Base-by-base conservation (phyloP, 768 basidiomycete species). In the Omphalotus guepiniiformis region DNA sequence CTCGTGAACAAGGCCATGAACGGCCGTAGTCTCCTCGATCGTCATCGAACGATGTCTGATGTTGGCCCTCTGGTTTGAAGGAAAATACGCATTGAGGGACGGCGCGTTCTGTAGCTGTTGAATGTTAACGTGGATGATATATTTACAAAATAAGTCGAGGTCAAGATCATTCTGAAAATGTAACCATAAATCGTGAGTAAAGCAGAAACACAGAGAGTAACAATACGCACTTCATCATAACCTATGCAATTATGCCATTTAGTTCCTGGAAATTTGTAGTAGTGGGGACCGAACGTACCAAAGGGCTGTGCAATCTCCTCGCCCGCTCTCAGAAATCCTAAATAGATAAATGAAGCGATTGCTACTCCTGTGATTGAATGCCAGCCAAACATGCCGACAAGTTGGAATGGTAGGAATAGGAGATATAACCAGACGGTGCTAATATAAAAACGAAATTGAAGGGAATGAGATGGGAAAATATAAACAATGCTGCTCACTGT, bases 381-480 rank as follows among this genome's bases (percentile, higher is more conserved):
- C 72, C 82, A 87, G 6, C 65, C 68, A 54, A 87, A 82, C 32
- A 74, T 72, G 32, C 67, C 66, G 43, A 83, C 75, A 8, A 87
- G 71, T 62, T 88, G 85, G 73, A 88, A 86, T 1, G 85, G 85
- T 1, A 89, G 69, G 61, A 85, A 81, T 68, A 88, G 83, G 2
- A 87, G 73, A 61, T 85, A 89, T 16, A 84, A 58, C 83, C 80
- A 85, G 22, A 84, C 79, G 37, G 80, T 83, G 58, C 81, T 75
- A n/a, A n/a, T n/a, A 34, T 28, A 12, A 38, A 13, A 50, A 26
- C 15, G 6, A n/a, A n/a, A 25, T 19, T 8, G 30, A 18, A 27
- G 27, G 3, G 49, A 43, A n/a, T 18, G n/a, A n/a, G n/a, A n/a
- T n/a, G n/a, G n/a, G n/a, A n/a, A n/a, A n/a, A n/a, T n/a, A n/a